Evolutionary conservation across 2,329 filamentous ascomycete genomes (phyloP).

Genomic region (Colletotrichum nymphaeae): DNA sequence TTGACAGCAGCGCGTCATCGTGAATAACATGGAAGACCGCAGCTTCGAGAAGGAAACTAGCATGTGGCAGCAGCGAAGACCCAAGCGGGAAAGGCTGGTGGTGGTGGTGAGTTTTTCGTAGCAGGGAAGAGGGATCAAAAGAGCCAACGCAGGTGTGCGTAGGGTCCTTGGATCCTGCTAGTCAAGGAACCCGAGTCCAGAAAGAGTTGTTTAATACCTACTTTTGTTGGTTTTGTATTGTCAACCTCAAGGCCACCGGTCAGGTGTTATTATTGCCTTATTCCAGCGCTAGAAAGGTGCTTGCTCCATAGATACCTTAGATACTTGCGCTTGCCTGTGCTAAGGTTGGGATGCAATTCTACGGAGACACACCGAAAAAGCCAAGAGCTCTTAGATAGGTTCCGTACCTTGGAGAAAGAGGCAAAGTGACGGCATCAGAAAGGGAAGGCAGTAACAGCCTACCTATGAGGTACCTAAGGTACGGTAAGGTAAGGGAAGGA

Average conservation of each 20-base stretch:
- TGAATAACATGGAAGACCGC: constrained; percentile 26
- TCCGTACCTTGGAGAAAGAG: background rate
- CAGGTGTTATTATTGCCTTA: no score
- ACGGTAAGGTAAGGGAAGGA: background rate
- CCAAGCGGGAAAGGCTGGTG: background rate
- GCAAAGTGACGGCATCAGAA: background rate
- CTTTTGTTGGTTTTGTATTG: no score
- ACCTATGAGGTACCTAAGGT: background rate
- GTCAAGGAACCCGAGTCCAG: constrained; percentile 17
- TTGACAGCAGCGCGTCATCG: constrained; percentile 11
- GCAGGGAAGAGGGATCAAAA: constrained; percentile 20
- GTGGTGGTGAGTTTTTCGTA: background rate
- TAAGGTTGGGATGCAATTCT: background rate
- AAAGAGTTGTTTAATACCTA: background rate
- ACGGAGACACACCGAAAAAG: background rate
- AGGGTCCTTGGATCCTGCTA: constrained; percentile 14
- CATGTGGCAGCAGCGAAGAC: constrained; percentile 5
- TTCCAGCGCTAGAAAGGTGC: no score
- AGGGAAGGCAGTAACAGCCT: background rate
- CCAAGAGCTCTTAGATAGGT: background rate
- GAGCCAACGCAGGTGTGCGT: background rate
- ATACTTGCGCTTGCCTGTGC: no score
- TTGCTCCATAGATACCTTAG: no score
- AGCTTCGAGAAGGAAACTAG: background rate
- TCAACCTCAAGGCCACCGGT: background rate